Evolutionary conservation across 2,329 filamentous ascomycete species (phyloP).

Genomic region (Thermothelomyces thermophilus): DNA sequence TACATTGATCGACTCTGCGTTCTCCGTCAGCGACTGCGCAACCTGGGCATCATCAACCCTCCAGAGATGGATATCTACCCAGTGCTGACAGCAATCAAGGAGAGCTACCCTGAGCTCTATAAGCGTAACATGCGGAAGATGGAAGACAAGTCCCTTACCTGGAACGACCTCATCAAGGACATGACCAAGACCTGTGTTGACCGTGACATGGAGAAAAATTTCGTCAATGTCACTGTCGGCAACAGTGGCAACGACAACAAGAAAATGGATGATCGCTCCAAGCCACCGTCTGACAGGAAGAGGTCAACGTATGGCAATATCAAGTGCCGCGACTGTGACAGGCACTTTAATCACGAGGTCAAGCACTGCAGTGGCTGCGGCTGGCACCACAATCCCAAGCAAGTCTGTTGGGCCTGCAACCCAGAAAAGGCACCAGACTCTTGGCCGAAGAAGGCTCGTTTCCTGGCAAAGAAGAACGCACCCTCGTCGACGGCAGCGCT

Average conservation of each 20-base stretch:
- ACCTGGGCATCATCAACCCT: not conserved
- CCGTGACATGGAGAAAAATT: not conserved
- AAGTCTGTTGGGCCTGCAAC: not conserved
- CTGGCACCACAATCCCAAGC: not conserved
- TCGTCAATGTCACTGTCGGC: no score
- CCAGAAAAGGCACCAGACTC: not conserved
- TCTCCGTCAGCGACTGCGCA: not conserved
- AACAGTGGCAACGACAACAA: not conserved
- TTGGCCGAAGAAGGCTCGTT: not conserved
- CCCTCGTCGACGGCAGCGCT: not conserved
- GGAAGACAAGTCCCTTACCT: not conserved
- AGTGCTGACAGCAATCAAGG: not conserved
- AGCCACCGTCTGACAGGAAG: not conserved
- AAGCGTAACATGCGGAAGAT: not conserved
- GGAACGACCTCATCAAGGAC: not conserved
- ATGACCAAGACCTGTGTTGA: not conserved
- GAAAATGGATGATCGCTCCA: not conserved
- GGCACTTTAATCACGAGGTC: not conserved
- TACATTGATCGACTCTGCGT: not conserved
- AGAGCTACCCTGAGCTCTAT: not conserved
- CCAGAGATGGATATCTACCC: not conserved
- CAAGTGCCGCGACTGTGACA: not conserved
- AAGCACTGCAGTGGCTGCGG: not conserved
- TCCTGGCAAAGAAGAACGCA: not conserved
- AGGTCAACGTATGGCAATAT: not conserved